phyloP scores from a whole-genome alignment of 2,329 filamentous ascomycete species.

The Periconia digitata region DNA sequence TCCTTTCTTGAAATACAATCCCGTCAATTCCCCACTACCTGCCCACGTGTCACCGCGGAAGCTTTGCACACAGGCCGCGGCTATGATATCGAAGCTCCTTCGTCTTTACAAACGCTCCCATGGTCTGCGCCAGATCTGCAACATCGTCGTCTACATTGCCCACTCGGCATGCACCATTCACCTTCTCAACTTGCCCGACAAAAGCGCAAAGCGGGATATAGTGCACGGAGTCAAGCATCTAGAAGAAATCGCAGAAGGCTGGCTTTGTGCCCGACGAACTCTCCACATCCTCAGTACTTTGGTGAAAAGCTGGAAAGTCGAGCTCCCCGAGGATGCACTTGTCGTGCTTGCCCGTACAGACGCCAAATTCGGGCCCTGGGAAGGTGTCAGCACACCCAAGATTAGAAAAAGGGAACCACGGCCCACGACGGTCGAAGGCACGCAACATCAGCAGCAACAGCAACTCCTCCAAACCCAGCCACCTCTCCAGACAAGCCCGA shows the following conservation, averaged over 20 bases:
- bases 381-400: constrained; percentile 32
- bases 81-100: constrained; percentile 89
- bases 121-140: constrained; percentile 89
- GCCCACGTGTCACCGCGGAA: constrained; percentile 86
- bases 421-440: constrained; percentile 9
- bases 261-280: constrained; percentile 85
- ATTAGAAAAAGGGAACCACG: constrained; percentile 19
- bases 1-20: constrained; percentile 89
- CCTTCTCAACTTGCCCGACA: constrained; percentile 87
- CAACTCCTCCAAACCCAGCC: background rate
- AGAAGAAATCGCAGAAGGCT: constrained; percentile 93
- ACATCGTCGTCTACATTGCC: constrained; percentile 92
- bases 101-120: constrained; percentile 91
- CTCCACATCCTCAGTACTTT: constrained; percentile 83
- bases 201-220: constrained; percentile 85
- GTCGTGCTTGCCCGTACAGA: constrained; percentile 76
- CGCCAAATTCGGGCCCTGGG: constrained; percentile 71
- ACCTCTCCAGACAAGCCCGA: constrained; percentile 16
- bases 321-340: constrained; percentile 80
- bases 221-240: constrained; percentile 88
- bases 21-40: constrained; percentile 77
- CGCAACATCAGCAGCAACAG: background rate
- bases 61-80: constrained; percentile 86
- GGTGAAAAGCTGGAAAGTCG: constrained; percentile 85
- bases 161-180: constrained; percentile 96